Evolutionary conservation across 2,329 filamentous ascomycete species (phyloP).

Genomic region (Teratosphaeria pseudoeucalypti): DNA sequence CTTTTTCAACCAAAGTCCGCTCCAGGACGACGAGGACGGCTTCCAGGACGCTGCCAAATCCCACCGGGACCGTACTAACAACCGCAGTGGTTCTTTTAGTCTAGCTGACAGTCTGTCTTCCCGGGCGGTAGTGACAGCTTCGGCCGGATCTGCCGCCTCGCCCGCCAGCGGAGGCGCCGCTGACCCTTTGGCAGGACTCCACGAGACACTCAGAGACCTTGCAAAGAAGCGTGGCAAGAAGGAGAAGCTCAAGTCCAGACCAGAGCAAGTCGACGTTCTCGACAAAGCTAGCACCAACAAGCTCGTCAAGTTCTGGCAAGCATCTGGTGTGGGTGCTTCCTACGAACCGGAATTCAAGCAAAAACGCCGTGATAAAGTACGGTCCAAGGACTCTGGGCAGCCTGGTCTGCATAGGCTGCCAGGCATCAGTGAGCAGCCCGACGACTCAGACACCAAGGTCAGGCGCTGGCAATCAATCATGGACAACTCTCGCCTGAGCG

Average conservation of each 20-base stretch:
- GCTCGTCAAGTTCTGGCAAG: conserved; percentile 8
- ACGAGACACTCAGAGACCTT: not conserved
- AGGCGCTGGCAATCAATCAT: conserved; percentile 10
- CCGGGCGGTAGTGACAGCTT: not conserved
- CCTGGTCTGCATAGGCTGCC: not conserved
- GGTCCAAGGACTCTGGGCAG: not conserved
- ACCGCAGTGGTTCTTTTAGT: not conserved
- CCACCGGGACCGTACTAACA: not conserved
- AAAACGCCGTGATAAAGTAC: not conserved
- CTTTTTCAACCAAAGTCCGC: not conserved
- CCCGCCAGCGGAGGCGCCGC: not conserved
- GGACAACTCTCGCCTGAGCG: conserved; percentile 19
- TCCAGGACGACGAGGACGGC: not conserved
- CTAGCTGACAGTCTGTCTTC: not conserved
- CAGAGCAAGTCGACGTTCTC: conserved; percentile 7
- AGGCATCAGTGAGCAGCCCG: not conserved
- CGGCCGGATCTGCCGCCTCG: not conserved
- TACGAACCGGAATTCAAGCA: not conserved
- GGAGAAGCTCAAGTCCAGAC: not conserved
- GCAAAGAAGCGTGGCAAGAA: not conserved
- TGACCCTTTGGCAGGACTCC: not conserved
- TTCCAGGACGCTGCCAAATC: not conserved
- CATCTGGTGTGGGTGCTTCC: not conserved
- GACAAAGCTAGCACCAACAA: conserved; percentile 8
- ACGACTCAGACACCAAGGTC: not conserved